Percentiles rank a stretch among this genome's conserved stretches.
Conservation (phyloP, 164 flowering plant genomes). For the Umbellularia californica region DNA sequence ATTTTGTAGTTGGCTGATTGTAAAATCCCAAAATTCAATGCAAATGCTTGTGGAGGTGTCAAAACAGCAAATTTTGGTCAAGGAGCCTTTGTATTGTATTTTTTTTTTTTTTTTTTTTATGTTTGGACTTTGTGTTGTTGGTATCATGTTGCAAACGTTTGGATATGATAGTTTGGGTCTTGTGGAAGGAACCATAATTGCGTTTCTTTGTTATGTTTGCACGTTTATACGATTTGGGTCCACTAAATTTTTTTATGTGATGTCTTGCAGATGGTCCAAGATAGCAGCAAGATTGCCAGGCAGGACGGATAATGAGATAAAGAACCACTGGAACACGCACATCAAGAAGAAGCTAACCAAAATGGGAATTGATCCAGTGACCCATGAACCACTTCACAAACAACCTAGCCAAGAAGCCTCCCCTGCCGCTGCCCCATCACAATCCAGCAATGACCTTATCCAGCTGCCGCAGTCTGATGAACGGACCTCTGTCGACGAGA, state of each 20-base stretch:
- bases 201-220: neutral
- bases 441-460: neutral
- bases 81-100: too few relatives aligned
- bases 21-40: too few relatives aligned
- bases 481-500: constrained; percentile 25
- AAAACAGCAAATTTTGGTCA: too few relatives aligned
- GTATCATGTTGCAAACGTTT: too few relatives aligned
- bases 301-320: constrained; percentile 84
- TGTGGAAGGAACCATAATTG: neutral
- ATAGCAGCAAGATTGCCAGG: constrained; percentile 81
- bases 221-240: neutral
- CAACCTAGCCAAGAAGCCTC: constrained; percentile 17
- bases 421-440: constrained; percentile 5
- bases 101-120: too few relatives aligned
- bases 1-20: too few relatives aligned
- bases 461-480: constrained; percentile 10
- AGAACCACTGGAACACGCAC: constrained; percentile 93
- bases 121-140: too few relatives aligned
- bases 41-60: too few relatives aligned
- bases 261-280: constrained; percentile 64
- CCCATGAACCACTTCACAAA: constrained; percentile 62
- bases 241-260: neutral
- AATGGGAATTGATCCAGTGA: constrained; percentile 88
- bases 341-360: constrained; percentile 80
- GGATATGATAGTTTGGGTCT: neutral